These are phyloP conservation scores for Gossypium herbaceum DNA, from an alignment of 345 rosid species.

Conservation along the genomic window DNA sequence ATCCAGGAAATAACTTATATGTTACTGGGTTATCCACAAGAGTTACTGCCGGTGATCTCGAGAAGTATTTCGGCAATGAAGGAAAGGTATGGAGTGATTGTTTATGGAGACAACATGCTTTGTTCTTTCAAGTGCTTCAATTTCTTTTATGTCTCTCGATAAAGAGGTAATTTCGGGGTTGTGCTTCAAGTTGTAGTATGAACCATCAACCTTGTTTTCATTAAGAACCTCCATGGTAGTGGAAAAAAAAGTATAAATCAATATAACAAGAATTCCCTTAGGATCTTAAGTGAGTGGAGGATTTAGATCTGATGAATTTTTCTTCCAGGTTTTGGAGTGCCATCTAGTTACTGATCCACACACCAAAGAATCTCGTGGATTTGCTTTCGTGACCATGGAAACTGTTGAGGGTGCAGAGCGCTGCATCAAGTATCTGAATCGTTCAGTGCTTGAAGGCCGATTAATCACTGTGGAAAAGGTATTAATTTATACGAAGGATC, in stretches of 20 bases:
- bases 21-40: constrained; percentile 65
- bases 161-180: neutral
- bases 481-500: constrained; percentile 5
- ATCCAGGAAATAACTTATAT: constrained; percentile 65
- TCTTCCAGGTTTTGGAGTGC: constrained; percentile 54
- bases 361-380: constrained; percentile 61
- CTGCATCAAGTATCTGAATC: constrained; percentile 56
- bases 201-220: neutral
- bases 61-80: constrained; percentile 49
- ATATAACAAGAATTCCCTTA: neutral
- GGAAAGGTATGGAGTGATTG: constrained; percentile 46
- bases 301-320: constrained; percentile 4
- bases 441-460: constrained; percentile 63
- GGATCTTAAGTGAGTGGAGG: neutral
- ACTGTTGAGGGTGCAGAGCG: constrained; percentile 48
- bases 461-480: constrained; percentile 64
- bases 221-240: neutral
- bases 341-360: constrained; percentile 57
- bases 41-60: constrained; percentile 41
- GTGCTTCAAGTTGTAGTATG: neutral
- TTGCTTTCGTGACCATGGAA: constrained; percentile 68
- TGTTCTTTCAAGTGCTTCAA: neutral
- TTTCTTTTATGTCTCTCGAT: neutral
- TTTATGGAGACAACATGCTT: neutral
- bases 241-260: neutral